phyloP scores from a whole-genome alignment of 2,329 filamentous ascomycete genomes.

The Alternaria dauci region DNA sequence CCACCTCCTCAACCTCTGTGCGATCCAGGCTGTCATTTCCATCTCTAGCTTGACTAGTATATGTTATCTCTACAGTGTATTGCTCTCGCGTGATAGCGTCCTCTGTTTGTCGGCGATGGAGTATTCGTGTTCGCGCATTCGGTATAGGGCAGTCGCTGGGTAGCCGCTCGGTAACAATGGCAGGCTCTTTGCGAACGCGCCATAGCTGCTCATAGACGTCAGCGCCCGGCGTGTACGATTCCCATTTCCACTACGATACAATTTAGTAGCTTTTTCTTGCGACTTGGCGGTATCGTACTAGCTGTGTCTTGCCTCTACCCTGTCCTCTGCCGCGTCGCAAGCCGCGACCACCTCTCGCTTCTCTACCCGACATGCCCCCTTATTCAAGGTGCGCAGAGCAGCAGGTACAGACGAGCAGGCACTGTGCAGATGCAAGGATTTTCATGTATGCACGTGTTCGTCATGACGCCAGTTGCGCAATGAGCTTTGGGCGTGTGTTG shows the following conservation, averaged over 20 bases:
- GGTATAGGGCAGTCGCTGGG: conserved; percentile 38
- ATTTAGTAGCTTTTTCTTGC: conserved; percentile 2
- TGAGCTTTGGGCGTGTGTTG: not conserved
- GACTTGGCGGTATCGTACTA: conserved; percentile 18
- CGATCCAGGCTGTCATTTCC: not conserved
- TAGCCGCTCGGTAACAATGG: conserved; percentile 35
- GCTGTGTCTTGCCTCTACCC: conserved; percentile 26
- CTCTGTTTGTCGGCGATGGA: conserved; percentile 39
- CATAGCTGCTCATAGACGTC: conserved; percentile 43
- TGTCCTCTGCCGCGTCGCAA: conserved; percentile 15
- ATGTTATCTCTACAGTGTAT: conserved; percentile 36
- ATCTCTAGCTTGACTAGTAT: conserved; percentile 1
- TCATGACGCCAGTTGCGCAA: not conserved
- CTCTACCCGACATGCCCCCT: conserved; percentile 37
- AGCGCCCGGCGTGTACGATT: conserved; percentile 37
- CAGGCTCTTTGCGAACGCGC: conserved; percentile 39
- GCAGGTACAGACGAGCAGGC: not conserved
- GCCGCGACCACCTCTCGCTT: conserved; percentile 23
- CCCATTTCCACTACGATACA: conserved; percentile 38
- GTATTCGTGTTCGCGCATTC: conserved; percentile 40
- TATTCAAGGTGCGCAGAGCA: not conserved
- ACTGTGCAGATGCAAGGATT: not conserved
- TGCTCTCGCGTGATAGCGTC: conserved; percentile 34
- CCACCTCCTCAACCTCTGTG: conserved; percentile 32
- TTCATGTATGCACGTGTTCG: not conserved